Conservation (phyloP, 495 filamentous ascomycete species). For the Daldinia vernicosa region DNA sequence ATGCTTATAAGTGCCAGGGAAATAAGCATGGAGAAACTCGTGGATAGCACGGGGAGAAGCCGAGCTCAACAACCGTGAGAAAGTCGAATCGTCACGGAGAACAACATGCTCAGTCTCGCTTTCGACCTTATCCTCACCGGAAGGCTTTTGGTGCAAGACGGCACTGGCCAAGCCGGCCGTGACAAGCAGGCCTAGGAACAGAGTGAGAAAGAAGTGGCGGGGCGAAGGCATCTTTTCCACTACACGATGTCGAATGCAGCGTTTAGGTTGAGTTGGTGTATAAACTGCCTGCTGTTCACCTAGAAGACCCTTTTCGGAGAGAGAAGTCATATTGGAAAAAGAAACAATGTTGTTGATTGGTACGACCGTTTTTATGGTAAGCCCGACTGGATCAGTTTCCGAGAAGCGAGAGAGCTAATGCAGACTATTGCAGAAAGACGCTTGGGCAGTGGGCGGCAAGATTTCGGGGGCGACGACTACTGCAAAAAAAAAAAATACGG, state of each 20-base stretch:
- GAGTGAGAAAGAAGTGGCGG: constrained; percentile 41
- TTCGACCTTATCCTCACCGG: constrained; percentile 15
- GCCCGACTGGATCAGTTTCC: constrained; percentile 17
- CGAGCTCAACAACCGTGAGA: constrained; percentile 47
- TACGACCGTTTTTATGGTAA: constrained; percentile 21
- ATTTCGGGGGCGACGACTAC: constrained; percentile 18
- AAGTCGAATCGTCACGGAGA: constrained; percentile 41
- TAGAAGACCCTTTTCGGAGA: constrained; percentile 8
- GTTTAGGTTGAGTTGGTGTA: constrained; percentile 7
- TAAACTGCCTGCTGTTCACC: constrained; percentile 29
- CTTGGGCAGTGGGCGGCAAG: constrained; percentile 31
- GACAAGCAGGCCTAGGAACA: constrained; percentile 45
- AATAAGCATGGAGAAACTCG: constrained; percentile 51
- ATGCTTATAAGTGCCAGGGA: constrained; percentile 50
- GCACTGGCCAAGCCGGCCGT: constrained; percentile 47
- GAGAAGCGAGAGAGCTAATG: constrained; percentile 35
- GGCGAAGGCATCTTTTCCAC: constrained; percentile 43
- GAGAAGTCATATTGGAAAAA: constrained; percentile 33
- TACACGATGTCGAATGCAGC: constrained; percentile 16
- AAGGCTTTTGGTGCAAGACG: constrained; percentile 31
- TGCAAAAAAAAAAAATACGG: constrained; percentile 1
- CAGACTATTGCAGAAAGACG: constrained; percentile 38
- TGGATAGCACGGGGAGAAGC: constrained; percentile 52
- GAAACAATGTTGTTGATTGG: constrained; percentile 8
- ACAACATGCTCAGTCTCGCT: constrained; percentile 20